Evolutionary conservation across 345 rosid genomes (phyloP), one percentile per base, ranked within the genome.

Genomic region (Carallia pectinifolia): DNA sequence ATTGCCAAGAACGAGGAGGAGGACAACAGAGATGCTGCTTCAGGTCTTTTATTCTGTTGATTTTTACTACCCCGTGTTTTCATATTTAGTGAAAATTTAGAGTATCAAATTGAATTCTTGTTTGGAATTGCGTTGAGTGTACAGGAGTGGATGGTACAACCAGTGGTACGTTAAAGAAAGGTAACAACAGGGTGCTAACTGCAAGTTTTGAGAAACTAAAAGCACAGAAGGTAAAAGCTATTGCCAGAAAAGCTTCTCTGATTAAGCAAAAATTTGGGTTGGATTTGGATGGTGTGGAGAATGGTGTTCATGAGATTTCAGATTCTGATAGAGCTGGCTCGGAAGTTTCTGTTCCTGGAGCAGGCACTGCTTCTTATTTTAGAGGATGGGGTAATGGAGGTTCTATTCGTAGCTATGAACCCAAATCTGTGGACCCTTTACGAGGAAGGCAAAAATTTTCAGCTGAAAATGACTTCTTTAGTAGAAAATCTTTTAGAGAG

Each of bases 401-500:
- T 50, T 66, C 81, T 10, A 48, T 47, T 29, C 67, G 30, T 29
- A 71, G 71, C 60, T 56, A 59, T 37, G 52, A 16, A 56, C 62
- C 77, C 44, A 80, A 78, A 17, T 75, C 85, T 19, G 58, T 65
- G n/a, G 71, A 69, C 59, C 55, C 50, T 33, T 59, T 7, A 13
- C 84, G 66, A 72, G 78, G 68, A 50, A 75, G 72, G 54, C 66
- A 61, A 33, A 80, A 74, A 69, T 13, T 29, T 40, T 70, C 81
- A 18, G 36, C 76, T 48, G 77, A 82, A 58, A 73, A 71, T 67
- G 95, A 81, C 64, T 91, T 94, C 80, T 88, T 89, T 67, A 91
- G 95, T 73, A 81, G 82, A 74, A 88, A 83, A 75, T 74, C 89
- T 53, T 94, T 94, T 77, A 68, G 68, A 61, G 93, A 87, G 23